Evolutionary conservation across 257 asterid genomes (phyloP).

Genomic region (Solanum chilense): DNA sequence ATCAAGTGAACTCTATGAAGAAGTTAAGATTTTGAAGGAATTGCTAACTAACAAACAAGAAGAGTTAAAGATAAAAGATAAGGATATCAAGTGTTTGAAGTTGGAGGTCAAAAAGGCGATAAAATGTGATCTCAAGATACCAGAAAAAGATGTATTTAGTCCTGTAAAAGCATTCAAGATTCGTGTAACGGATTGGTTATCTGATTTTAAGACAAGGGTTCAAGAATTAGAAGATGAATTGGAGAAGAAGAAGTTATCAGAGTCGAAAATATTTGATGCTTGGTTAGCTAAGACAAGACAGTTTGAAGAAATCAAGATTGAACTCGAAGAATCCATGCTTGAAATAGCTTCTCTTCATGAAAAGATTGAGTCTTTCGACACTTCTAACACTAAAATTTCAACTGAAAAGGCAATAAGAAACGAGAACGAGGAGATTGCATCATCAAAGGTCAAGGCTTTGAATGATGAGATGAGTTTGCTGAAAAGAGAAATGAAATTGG

Average conservation of each 20-base stretch:
- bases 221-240: slow-evolving; percentile 47
- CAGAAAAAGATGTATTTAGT: slow-evolving; percentile 24
- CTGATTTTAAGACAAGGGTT: slow-evolving; percentile 16
- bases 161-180: slow-evolving; percentile 18
- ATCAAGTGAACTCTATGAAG: not conserved
- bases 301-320: slow-evolving; percentile 36
- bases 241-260: slow-evolving; percentile 16
- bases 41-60: slow-evolving; percentile 14
- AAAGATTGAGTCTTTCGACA: slow-evolving; percentile 13
- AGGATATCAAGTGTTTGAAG: slow-evolving; percentile 26
- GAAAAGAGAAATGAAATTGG: slow-evolving; percentile 35
- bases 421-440: slow-evolving; percentile 14
- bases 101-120: slow-evolving; percentile 19
- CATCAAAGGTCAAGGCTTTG: not conserved
- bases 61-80: slow-evolving; percentile 26
- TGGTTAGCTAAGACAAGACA: slow-evolving; percentile 22
- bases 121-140: slow-evolving; percentile 19
- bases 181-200: not conserved
- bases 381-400: not conserved
- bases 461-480: slow-evolving; percentile 25
- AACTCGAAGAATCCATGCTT: slow-evolving; percentile 39
- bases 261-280: slow-evolving; percentile 28
- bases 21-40: slow-evolving; percentile 24
- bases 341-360: slow-evolving; percentile 29
- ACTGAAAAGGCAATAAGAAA: not conserved